Conservation (phyloP, 306 rosid genomes). For the Parietaria judaica region DNA sequence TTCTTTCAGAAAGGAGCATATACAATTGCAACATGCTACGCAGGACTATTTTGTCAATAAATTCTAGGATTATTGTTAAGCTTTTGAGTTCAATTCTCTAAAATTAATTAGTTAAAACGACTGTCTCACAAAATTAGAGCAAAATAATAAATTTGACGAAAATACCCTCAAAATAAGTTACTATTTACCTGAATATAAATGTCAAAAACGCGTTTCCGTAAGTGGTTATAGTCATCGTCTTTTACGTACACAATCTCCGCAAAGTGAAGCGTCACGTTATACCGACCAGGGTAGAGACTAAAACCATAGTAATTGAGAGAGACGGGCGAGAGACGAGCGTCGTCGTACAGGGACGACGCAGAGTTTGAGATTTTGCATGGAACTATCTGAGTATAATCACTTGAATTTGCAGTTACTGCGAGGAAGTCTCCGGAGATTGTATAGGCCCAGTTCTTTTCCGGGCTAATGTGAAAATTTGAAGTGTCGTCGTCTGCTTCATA, state of each 20-base stretch:
- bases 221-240: background rate
- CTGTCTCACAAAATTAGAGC: no score
- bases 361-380: slow-evolving; percentile 16
- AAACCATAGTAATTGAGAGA: slow-evolving; percentile 30
- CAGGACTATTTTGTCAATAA: no score
- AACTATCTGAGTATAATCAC: background rate
- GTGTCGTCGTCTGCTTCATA: slow-evolving; percentile 24
- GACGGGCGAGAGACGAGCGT: slow-evolving; percentile 27
- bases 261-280: slow-evolving; percentile 28
- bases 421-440: slow-evolving; percentile 23
- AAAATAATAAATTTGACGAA: no score
- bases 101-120: no score
- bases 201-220: slow-evolving; percentile 5
- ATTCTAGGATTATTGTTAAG: no score
- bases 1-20: no score
- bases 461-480: background rate
- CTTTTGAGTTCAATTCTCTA: no score
- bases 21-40: no score
- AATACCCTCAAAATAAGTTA: no score
- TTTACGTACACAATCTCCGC: slow-evolving; percentile 17
- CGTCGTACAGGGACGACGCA: slow-evolving; percentile 12
- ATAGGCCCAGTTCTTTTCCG: slow-evolving; percentile 25
- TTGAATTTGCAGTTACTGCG: background rate
- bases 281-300: slow-evolving; percentile 17
- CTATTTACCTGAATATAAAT: slow-evolving; percentile 20